Percentiles rank a stretch among this genome's conserved stretches.
Evolutionary conservation across 192 early-diverging fungal genomes (phyloP).

Genomic region (Backusella tarrabulga): DNA sequence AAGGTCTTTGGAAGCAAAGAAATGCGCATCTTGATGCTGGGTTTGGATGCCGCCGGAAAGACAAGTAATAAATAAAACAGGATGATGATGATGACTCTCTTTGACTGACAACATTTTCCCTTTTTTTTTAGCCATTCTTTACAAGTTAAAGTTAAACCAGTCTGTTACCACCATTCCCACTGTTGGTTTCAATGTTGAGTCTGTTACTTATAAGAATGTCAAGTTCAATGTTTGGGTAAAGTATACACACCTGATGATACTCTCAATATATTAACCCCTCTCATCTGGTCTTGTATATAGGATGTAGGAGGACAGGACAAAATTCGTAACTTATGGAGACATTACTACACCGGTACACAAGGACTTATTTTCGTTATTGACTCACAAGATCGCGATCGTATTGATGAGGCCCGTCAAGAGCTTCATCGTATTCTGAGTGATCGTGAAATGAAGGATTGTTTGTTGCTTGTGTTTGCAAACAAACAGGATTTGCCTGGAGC

Average conservation of each 20-base stretch:
- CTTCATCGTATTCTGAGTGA: constrained; percentile 81
- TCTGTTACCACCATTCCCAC: constrained; percentile 98
- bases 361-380: constrained; percentile 89
- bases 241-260: neutral
- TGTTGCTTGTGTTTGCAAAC: constrained; percentile 75
- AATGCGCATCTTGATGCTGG: constrained; percentile 96
- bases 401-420: constrained; percentile 83
- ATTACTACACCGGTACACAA: constrained; percentile 84
- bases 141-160: constrained; percentile 98
- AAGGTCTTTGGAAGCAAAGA: constrained; percentile 90
- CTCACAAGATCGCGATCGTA: constrained; percentile 83
- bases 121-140: constrained; percentile 74
- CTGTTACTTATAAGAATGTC: constrained; percentile 80
- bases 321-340: constrained; percentile 85
- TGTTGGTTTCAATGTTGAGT: constrained; percentile 90
- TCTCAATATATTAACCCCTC: neutral
- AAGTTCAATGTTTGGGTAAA: constrained; percentile 34
- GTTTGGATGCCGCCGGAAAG: constrained; percentile 90
- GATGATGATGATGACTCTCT: neutral
- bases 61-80: constrained; percentile 57
- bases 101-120: neutral
- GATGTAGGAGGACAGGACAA: constrained; percentile 93
- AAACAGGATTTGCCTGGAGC: constrained; percentile 36
- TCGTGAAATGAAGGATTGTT: constrained; percentile 80
- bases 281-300: constrained; percentile 31